These are phyloP conservation scores for Pseudocercospora macadamiae DNA, from an alignment of 2,329 filamentous ascomycete species.

Conservation along the genomic window DNA sequence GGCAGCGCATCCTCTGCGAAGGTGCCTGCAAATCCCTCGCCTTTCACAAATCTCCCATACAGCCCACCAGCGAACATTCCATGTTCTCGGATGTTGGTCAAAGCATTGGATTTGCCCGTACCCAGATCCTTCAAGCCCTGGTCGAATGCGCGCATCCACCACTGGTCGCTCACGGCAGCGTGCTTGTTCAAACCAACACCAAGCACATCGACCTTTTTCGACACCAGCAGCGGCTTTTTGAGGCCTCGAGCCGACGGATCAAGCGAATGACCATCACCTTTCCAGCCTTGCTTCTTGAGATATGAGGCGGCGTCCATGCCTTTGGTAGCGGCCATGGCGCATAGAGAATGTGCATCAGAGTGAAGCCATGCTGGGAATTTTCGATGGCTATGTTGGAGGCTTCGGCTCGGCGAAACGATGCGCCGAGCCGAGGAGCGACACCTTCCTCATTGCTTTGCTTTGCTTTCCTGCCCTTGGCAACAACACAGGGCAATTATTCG, in stretches of 20 bases:
- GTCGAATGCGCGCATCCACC: slow-evolving; percentile 97
- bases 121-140: slow-evolving; percentile 79
- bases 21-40: slow-evolving; percentile 76
- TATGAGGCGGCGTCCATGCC: slow-evolving; percentile 82
- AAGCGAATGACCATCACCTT: slow-evolving; percentile 83
- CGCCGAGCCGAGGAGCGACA: too few relatives aligned
- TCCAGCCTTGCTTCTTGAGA: slow-evolving; percentile 86
- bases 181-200: slow-evolving; percentile 79
- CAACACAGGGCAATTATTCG: too few relatives aligned
- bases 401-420: too few relatives aligned
- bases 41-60: slow-evolving; percentile 83
- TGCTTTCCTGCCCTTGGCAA: too few relatives aligned
- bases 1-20: slow-evolving; percentile 41
- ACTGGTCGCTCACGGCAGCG: slow-evolving; percentile 72
- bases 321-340: slow-evolving; percentile 1
- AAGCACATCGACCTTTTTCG: slow-evolving; percentile 77
- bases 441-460: too few relatives aligned
- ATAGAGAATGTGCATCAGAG: not conserved
- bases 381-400: too few relatives aligned
- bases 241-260: slow-evolving; percentile 70
- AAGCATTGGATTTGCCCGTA: slow-evolving; percentile 61
- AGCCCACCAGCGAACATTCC: slow-evolving; percentile 59
- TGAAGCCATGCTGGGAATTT: not conserved
- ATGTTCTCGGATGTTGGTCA: slow-evolving; percentile 51
- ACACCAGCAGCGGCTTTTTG: slow-evolving; percentile 78